Base-by-base conservation (phyloP, 2,329 filamentous ascomycete genomes). In the Ceratocystis lukuohia region DNA sequence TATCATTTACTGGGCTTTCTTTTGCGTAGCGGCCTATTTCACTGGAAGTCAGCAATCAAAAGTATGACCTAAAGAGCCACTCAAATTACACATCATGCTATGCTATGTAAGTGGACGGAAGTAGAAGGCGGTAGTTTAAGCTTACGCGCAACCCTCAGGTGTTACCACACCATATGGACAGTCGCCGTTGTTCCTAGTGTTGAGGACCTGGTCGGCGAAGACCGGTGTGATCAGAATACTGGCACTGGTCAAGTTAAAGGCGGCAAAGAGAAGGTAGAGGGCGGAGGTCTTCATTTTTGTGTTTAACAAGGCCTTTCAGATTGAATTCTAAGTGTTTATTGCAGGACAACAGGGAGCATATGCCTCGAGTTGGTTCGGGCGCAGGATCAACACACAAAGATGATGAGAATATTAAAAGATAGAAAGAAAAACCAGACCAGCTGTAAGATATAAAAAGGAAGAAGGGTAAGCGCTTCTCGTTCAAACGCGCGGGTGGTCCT, bases 91-190 rank as follows among this genome's bases (percentile, higher is more conserved):
- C 1, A 41, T 41, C 37, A 12, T 41, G 37, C 37, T 10, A 37
- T 8, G 33, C 3, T 12, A 15, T 61, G n/a, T 2, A 28, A n/a
- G 63, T 37, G 22, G n/a, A 20, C 6, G 20, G n/a, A 57, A 28
- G 15, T 28, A 41, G 15, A 48, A 45, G 37, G 5, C 22, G 76
- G 22, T 57, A 30, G 53, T 30, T 59, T 30, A 33, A 59, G 53
- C 81, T 70, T 72, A 84, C 82, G 76, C 82, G 79, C 82, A 85
- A 44, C 82, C 82, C 65, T 77, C 74, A 3, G 82, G 81, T 41
- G 82, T 84, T 4, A 78, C 77, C 20, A 82, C 80, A 44, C 82
- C 82, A 70, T 80, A 82, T 70, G 78, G 80, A 72, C 82, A 85
- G 71, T 85, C 82, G 33, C 77, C 79, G 1, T 71, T 45, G 17